These are phyloP conservation scores for Pseudocercospora pini-densiflorae DNA, from an alignment of 2,329 filamentous ascomycete genomes.

Conservation along the genomic window DNA sequence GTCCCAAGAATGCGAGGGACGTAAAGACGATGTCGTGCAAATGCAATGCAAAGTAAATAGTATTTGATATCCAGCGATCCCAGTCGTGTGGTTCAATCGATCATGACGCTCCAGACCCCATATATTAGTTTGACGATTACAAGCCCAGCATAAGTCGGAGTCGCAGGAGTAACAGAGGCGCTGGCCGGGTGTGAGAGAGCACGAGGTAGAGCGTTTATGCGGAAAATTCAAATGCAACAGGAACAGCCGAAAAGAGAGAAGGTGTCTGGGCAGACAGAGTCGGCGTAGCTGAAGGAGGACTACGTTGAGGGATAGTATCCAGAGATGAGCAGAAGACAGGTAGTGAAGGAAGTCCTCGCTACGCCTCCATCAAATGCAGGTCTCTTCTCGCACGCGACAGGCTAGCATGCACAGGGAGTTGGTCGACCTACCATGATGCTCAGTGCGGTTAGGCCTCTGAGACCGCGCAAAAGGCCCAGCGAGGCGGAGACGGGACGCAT, in stretches of 20 bases:
- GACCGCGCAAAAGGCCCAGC: constrained; percentile 17
- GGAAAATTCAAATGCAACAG: constrained; percentile 4
- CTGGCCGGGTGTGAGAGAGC: constrained; percentile 1
- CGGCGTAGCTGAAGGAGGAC: constrained; percentile 19
- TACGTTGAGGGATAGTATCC: constrained; percentile 7
- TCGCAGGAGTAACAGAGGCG: constrained; percentile 2
- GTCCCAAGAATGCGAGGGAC: background rate
- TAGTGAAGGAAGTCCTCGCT: constrained; percentile 8
- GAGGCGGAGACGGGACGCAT: constrained; percentile 13
- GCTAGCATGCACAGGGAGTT: constrained; percentile 10
- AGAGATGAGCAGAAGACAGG: constrained; percentile 12
- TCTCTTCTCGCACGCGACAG: constrained; percentile 22
- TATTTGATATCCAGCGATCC: background rate
- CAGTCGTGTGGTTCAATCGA: background rate
- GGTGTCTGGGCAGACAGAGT: constrained; percentile 17
- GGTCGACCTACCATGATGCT: constrained; percentile 21
- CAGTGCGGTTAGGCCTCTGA: constrained; percentile 15
- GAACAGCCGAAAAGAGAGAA: constrained; percentile 5
- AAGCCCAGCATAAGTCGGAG: constrained; percentile 1
- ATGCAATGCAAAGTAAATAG: background rate
- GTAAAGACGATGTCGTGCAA: constrained; percentile 3
- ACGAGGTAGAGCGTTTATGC: constrained; percentile 4
- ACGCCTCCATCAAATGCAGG: constrained; percentile 3
- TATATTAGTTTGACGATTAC: constrained; percentile 13
- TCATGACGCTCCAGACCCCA: background rate